These are phyloP conservation scores for Mortierella sp. DNA, from an alignment of 371 early-diverging fungal species.

Conservation along the genomic window DNA sequence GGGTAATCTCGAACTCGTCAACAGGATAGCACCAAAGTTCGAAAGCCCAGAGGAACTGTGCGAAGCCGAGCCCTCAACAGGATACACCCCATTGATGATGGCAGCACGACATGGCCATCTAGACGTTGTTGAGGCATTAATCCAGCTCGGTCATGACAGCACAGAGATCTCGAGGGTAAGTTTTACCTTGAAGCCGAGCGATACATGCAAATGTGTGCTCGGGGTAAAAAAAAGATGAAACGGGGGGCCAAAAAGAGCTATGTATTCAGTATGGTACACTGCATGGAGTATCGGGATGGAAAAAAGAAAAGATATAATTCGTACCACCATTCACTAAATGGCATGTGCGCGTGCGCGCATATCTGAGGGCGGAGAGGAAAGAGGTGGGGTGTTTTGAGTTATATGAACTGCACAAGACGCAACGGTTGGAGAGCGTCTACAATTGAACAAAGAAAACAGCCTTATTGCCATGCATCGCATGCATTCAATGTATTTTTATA, in stretches of 20 bases:
- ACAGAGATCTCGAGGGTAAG: slow-evolving; percentile 48
- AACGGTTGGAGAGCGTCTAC: neutral
- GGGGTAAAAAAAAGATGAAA: no score
- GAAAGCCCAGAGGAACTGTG: slow-evolving; percentile 35
- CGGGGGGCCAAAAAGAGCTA: neutral
- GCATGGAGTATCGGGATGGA: no score
- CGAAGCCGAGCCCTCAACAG: slow-evolving; percentile 34
- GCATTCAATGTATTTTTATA: no score
- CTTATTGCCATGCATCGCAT: neutral
- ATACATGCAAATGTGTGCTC: neutral
- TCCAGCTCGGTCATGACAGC: slow-evolving; percentile 42
- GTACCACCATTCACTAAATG: slow-evolving; percentile 9
- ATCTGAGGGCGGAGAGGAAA: no score
- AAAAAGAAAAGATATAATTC: neutral
- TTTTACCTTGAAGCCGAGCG: neutral
- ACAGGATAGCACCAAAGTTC: slow-evolving; percentile 47
- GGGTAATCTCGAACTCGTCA: slow-evolving; percentile 44
- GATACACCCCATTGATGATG: slow-evolving; percentile 47
- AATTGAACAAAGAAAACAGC: neutral
- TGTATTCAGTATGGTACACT: no score
- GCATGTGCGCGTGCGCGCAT: slow-evolving; percentile 12
- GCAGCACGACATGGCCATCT: slow-evolving; percentile 46
- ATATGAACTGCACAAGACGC: slow-evolving; percentile 2
- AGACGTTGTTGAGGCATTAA: slow-evolving; percentile 39
- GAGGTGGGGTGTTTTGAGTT: slow-evolving; percentile 12